These are phyloP conservation scores for Mucor piriformis DNA, from an alignment of 371 early-diverging fungal genomes.

Conservation along the genomic window DNA sequence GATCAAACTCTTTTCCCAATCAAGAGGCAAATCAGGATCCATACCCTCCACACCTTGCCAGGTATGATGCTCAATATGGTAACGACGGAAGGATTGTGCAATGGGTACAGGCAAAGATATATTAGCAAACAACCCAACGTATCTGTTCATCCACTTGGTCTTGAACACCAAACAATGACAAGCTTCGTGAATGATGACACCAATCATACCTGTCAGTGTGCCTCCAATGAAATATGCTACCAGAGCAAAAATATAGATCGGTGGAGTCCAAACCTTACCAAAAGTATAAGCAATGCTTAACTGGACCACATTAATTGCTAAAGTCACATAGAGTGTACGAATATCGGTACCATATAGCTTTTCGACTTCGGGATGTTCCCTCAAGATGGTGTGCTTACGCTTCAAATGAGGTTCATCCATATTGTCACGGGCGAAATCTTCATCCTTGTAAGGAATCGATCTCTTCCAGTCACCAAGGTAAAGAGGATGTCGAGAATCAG, in stretches of 20 bases:
- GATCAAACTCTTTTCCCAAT: constrained; percentile 84
- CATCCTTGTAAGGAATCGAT: constrained; percentile 75
- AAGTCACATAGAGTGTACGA: constrained; percentile 74
- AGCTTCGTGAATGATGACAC: constrained; percentile 91
- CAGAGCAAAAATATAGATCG: constrained; percentile 61
- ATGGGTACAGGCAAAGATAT: constrained; percentile 83
- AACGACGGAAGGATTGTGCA: constrained; percentile 85
- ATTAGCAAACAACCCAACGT: constrained; percentile 85
- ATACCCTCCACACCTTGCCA: constrained; percentile 95
- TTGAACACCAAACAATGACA: constrained; percentile 83
- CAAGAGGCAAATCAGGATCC: constrained; percentile 94
- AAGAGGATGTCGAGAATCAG: constrained; percentile 77
- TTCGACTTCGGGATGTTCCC: constrained; percentile 81
- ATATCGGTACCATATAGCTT: constrained; percentile 85
- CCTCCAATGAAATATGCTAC: constrained; percentile 85
- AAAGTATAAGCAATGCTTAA: constrained; percentile 79
- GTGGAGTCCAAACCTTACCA: constrained; percentile 63
- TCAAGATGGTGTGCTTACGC: constrained; percentile 85
- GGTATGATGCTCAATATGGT: constrained; percentile 96
- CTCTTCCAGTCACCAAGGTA: constrained; percentile 87
- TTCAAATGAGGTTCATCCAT: constrained; percentile 96
- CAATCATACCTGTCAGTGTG: constrained; percentile 75
- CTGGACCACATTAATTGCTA: constrained; percentile 71
- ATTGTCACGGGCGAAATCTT: constrained; percentile 82
- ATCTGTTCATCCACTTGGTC: constrained; percentile 74